Evolutionary conservation across 169 alveolate species (phyloP).

Genomic region (Plasmodium knowlesi): DNA sequence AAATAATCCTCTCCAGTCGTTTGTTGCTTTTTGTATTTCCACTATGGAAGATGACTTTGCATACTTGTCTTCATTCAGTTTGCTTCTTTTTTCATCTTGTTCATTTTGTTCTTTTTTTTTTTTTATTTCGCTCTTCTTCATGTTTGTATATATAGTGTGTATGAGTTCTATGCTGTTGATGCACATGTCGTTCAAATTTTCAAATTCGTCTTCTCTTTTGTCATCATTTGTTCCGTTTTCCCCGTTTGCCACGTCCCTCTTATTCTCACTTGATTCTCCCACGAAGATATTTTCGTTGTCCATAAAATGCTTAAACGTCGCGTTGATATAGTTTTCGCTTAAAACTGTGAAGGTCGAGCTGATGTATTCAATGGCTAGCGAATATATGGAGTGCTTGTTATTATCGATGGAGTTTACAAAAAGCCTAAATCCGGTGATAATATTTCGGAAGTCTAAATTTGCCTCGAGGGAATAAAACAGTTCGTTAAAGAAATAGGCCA

Average conservation of each 20-base stretch:
- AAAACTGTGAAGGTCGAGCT: constrained; percentile 35
- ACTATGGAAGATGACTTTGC: constrained; percentile 55
- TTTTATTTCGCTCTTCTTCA: constrained; percentile 44
- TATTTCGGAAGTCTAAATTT: constrained; percentile 63
- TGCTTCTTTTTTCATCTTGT: not conserved
- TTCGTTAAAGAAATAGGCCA: constrained; percentile 42
- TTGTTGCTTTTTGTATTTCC: constrained; percentile 42
- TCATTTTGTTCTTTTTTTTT: constrained; percentile 9
- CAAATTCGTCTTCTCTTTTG: constrained; percentile 4
- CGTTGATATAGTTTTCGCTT: constrained; percentile 28
- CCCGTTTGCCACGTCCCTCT: not conserved
- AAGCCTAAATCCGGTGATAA: constrained; percentile 57
- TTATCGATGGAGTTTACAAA: constrained; percentile 46
- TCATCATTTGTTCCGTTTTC: not conserved
- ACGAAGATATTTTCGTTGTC: constrained; percentile 13
- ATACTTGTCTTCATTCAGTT: constrained; percentile 2
- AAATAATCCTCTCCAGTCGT: constrained; percentile 72
- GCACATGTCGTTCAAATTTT: constrained; percentile 24
- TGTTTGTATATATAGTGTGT: constrained; percentile 57
- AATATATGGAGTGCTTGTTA: constrained; percentile 49
- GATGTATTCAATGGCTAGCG: constrained; percentile 46
- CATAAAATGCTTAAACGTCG: constrained; percentile 69
- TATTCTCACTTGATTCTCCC: not conserved
- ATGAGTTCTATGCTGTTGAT: constrained; percentile 57
- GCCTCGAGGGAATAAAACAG: constrained; percentile 26